Percentiles rank a stretch among this genome's conserved stretches.
Evolutionary conservation across 2,329 filamentous ascomycete genomes (phyloP).

Genomic region (Coniella vitis): DNA sequence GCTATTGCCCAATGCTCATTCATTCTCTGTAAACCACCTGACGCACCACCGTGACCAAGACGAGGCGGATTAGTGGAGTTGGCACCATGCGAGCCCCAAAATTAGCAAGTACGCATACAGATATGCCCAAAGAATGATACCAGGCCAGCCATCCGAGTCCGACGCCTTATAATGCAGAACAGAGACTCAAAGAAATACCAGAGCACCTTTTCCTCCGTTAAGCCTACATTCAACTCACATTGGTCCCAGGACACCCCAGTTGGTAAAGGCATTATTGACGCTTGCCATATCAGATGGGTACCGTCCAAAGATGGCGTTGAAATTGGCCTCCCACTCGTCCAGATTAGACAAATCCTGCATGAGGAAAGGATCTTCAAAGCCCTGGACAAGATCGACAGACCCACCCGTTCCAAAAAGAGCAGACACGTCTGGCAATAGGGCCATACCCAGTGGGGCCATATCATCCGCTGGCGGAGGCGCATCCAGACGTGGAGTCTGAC

Average conservation of each 20-base stretch:
- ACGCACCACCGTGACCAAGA: too few species aligned
- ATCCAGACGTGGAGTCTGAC: background rate
- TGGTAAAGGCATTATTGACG: background rate
- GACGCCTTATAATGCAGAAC: too few species aligned
- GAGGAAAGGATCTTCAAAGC: constrained; percentile 8
- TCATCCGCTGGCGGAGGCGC: background rate
- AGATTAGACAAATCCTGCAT: constrained; percentile 7
- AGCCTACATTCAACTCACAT: background rate
- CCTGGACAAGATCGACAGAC: constrained; percentile 2
- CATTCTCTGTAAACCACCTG: too few species aligned
- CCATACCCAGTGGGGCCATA: background rate
- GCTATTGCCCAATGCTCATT: too few species aligned
- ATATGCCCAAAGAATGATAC: too few species aligned
- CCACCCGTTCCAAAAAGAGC: background rate
- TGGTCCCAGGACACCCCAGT: background rate
- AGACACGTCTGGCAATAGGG: background rate
- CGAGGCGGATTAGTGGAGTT: too few species aligned
- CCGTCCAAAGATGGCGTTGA: constrained; percentile 11
- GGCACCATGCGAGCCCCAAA: too few species aligned
- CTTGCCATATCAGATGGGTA: background rate
- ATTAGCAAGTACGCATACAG: too few species aligned
- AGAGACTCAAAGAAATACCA: too few species aligned
- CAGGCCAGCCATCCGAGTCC: too few species aligned
- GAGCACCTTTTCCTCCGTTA: too few species aligned
- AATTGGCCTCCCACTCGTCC: constrained; percentile 9